These are phyloP conservation scores for Murraya paniculata DNA, from an alignment of 345 rosid genomes.

Conservation along the genomic window DNA sequence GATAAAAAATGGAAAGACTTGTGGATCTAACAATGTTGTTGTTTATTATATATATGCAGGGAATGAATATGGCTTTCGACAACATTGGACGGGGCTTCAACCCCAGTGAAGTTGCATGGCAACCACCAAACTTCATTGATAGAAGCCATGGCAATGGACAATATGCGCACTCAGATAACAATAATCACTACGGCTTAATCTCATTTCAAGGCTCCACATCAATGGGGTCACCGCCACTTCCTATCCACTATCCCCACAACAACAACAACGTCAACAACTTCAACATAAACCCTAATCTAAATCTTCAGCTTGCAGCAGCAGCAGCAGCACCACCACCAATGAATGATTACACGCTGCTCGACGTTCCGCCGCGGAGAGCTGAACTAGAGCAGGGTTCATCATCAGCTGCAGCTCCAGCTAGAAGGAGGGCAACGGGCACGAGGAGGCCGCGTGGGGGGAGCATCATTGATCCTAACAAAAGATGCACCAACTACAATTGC, in stretches of 20 bases:
- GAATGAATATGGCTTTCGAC: not conserved
- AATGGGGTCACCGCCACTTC: not conserved
- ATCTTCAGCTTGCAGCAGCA: not conserved
- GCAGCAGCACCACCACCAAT: not conserved
- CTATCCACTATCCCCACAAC: not conserved
- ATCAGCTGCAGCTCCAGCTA: not conserved
- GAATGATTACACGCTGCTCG: not conserved
- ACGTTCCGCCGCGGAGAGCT: not conserved
- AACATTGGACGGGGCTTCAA: not conserved
- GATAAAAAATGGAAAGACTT: not conserved
- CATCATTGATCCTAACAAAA: no score
- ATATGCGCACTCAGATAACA: not conserved
- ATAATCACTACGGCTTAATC: not conserved
- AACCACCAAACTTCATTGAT: not conserved
- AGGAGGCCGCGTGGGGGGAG: not conserved
- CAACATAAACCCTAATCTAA: not conserved
- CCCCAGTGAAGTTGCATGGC: not conserved
- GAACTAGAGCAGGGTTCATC: not conserved
- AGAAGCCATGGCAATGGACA: not conserved
- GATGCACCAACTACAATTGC: no score
- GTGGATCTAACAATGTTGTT: not conserved
- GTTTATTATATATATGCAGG: not conserved
- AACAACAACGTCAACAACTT: not conserved
- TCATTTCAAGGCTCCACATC: not conserved
- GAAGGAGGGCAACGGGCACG: not conserved